A percentile compares a stretch with the other conserved stretches of the same genome.
phyloP scores from a whole-genome alignment of 805 yeast species.

The Lachancea waltii region DNA sequence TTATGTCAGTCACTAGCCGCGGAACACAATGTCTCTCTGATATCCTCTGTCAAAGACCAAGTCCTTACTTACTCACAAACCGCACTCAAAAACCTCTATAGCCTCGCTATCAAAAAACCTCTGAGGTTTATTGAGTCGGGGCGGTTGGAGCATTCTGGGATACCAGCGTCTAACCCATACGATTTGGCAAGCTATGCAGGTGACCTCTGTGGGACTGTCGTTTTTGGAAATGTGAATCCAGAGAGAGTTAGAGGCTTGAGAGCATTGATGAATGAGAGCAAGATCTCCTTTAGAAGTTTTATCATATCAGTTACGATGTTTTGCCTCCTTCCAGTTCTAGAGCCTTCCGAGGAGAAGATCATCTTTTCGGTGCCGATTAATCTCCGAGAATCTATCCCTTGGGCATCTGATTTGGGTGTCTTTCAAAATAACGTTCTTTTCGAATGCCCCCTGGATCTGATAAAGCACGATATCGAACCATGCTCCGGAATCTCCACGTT shows the following conservation, averaged over 20 bases:
- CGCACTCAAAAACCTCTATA: constrained; percentile 22
- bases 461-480: constrained; percentile 15
- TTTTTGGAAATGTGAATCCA: constrained; percentile 22
- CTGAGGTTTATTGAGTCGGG: constrained; percentile 16
- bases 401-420: constrained; percentile 17
- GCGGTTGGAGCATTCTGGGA: constrained; percentile 8
- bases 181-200: neutral
- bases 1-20: constrained; percentile 26
- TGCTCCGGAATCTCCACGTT: neutral
- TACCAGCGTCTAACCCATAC: neutral
- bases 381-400: constrained; percentile 16
- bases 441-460: constrained; percentile 22
- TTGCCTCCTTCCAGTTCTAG: constrained; percentile 23
- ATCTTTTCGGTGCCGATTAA: constrained; percentile 23
- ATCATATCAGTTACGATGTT: constrained; percentile 25
- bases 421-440: constrained; percentile 24
- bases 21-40: constrained; percentile 21
- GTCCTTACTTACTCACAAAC: constrained; percentile 26
- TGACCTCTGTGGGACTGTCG: constrained; percentile 24
- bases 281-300: constrained; percentile 23
- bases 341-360: constrained; percentile 15
- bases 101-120: constrained; percentile 23
- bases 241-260: constrained; percentile 15
- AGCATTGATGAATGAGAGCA: constrained; percentile 14
- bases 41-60: constrained; percentile 21